phyloP scores from a whole-genome alignment of 2,329 filamentous ascomycete genomes.

The Hymenoscyphus scutula region DNA sequence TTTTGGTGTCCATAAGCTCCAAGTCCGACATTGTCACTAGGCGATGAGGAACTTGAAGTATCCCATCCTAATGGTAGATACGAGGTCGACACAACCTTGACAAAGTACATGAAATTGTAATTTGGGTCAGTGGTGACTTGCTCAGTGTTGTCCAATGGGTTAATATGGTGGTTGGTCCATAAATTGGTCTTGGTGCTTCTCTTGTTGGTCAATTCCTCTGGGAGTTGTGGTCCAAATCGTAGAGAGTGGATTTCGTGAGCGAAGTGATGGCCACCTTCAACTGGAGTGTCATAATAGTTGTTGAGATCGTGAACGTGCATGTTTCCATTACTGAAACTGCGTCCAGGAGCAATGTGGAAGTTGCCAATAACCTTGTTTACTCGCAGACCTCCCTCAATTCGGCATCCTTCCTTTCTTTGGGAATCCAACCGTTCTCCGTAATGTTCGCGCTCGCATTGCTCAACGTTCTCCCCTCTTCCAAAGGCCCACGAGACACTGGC shows the following conservation, averaged over 20 bases:
- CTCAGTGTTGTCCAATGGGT: constrained; percentile 79
- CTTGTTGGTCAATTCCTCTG: constrained; percentile 64
- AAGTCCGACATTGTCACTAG: constrained; percentile 54
- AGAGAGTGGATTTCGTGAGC: constrained; percentile 84
- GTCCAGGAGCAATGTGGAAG: constrained; percentile 95
- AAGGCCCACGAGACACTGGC: constrained; percentile 90
- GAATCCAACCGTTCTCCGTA: constrained; percentile 85
- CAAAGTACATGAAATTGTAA: constrained; percentile 98
- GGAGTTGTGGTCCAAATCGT: constrained; percentile 89
- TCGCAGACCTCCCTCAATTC: constrained; percentile 84
- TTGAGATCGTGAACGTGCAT: constrained; percentile 97
- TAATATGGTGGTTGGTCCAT: constrained; percentile 89
- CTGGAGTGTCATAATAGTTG: constrained; percentile 80
- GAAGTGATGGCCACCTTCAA: constrained; percentile 76
- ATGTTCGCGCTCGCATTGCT: constrained; percentile 93
- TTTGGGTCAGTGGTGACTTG: constrained; percentile 78
- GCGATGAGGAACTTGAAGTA: constrained; percentile 43
- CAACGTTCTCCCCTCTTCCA: constrained; percentile 84
- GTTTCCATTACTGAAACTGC: constrained; percentile 93
- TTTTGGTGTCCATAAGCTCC: constrained; percentile 64
- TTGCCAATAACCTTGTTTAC: constrained; percentile 99
- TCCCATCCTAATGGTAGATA: constrained; percentile 91
- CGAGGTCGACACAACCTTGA: constrained; percentile 96
- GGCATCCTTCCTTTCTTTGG: constrained; percentile 89
- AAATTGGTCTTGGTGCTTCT: constrained; percentile 52